These are phyloP conservation scores for Omphalea diandra DNA, from an alignment of 441 rosid species.

Conservation along the genomic window DNA sequence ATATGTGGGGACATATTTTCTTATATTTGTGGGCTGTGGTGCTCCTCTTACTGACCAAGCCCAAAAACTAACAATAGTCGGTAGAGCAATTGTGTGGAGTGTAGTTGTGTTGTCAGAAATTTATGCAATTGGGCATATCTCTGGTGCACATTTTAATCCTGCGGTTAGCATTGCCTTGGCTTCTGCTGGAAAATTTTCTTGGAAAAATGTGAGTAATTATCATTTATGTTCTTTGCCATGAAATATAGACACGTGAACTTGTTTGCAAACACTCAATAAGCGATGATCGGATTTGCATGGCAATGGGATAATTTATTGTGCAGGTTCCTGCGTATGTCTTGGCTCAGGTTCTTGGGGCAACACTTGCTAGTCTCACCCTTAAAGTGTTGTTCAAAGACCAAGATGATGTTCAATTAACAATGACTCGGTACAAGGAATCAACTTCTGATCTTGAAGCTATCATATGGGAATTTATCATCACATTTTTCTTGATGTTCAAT, in stretches of 20 bases:
- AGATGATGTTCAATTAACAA: constrained; percentile 21
- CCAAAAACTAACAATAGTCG: constrained; percentile 37
- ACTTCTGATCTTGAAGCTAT: constrained; percentile 54
- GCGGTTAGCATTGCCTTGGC: constrained; percentile 52
- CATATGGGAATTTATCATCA: constrained; percentile 51
- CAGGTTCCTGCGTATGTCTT: constrained; percentile 44
- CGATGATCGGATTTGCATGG: no score
- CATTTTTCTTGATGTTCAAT: constrained; percentile 44
- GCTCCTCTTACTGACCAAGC: constrained; percentile 36
- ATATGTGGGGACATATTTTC: constrained; percentile 48
- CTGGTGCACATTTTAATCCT: constrained; percentile 62
- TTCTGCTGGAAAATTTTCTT: constrained; percentile 31
- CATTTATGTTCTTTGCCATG: neutral
- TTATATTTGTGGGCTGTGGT: constrained; percentile 48
- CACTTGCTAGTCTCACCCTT: constrained; percentile 43
- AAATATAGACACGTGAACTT: neutral
- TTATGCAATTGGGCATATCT: constrained; percentile 46
- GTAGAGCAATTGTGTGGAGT: constrained; percentile 51
- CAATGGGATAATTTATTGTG: neutral
- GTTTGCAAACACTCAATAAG: no score
- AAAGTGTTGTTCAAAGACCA: constrained; percentile 31
- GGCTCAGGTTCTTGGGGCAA: constrained; percentile 47
- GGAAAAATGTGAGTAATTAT: constrained; percentile 40
- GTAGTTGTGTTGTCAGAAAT: constrained; percentile 40
- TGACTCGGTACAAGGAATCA: constrained; percentile 39